Percentiles rank a stretch among this genome's conserved stretches.
These are phyloP conservation scores for Lumnitzera littorea DNA, from an alignment of 345 rosid genomes.

Conservation along the genomic window DNA sequence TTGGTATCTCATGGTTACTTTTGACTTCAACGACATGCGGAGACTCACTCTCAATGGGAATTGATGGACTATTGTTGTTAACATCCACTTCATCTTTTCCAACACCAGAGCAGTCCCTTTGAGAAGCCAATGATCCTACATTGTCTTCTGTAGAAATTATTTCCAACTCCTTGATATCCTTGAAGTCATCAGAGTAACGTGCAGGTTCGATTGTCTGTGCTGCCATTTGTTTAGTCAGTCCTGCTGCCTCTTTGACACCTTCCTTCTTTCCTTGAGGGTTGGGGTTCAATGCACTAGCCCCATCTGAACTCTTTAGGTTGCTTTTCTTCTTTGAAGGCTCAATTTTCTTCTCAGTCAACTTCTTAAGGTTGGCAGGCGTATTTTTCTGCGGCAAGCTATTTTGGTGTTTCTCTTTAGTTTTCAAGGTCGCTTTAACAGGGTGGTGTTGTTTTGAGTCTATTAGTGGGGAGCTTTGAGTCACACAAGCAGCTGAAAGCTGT, in stretches of 20 bases:
- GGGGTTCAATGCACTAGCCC: conserved; percentile 21
- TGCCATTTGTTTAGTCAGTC: conserved; percentile 15
- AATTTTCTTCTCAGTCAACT: conserved; percentile 22
- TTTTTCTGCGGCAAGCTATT: conserved; percentile 23
- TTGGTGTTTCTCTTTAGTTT: conserved; percentile 26
- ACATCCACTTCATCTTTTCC: conserved; percentile 14
- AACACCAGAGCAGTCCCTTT: conserved; percentile 15
- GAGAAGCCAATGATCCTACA: conserved; percentile 14
- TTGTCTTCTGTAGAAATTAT: conserved; percentile 29
- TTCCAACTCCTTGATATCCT: conserved; percentile 57
- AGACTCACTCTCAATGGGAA: conserved; percentile 13
- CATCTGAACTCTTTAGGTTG: conserved; percentile 9
- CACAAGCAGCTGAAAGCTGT: conserved; percentile 68
- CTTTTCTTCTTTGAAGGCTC: conserved; percentile 34
- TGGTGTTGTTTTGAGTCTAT: conserved; percentile 32
- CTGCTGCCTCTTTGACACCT: conserved; percentile 15
- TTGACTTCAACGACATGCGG: conserved; percentile 9
- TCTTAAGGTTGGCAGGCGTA: conserved; percentile 25
- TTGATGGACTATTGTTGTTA: background rate
- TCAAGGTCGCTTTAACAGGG: conserved; percentile 34
- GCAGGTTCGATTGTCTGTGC: conserved; percentile 20
- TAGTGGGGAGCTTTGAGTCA: conserved; percentile 32
- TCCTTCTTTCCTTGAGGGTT: conserved; percentile 38
- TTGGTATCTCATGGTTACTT: conserved; percentile 18
- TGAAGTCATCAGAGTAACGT: conserved; percentile 30